These are phyloP conservation scores for Raphanus hybrid DNA, from an alignment of 441 rosid species.

Conservation along the genomic window DNA sequence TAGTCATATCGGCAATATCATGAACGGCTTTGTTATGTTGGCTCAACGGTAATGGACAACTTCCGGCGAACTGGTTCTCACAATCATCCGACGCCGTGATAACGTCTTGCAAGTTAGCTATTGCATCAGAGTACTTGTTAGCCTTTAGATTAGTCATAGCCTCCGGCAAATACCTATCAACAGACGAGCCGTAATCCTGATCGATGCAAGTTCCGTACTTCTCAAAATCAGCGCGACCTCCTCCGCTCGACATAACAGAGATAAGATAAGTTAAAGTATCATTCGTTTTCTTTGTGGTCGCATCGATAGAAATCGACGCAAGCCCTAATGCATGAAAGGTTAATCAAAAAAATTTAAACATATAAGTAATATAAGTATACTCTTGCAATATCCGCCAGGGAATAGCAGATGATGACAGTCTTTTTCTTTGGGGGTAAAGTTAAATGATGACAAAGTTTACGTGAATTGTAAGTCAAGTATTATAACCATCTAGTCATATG, in stretches of 20 bases:
- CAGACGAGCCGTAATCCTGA: constrained; percentile 26
- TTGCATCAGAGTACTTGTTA: background rate
- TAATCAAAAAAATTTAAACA: background rate
- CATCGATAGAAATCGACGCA: constrained; percentile 29
- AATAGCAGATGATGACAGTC: background rate
- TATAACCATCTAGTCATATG: background rate
- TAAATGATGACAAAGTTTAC: background rate
- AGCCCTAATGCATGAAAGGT: constrained; percentile 9
- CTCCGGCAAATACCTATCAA: constrained; percentile 23
- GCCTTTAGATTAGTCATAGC: constrained; percentile 17
- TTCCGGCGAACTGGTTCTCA: constrained; percentile 18
- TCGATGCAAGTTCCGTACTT: constrained; percentile 33
- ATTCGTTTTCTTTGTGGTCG: constrained; percentile 25
- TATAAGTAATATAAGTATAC: too few relatives aligned
- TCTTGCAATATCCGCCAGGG: background rate
- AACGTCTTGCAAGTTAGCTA: constrained; percentile 1
- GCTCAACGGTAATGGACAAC: background rate
- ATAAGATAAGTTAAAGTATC: background rate
- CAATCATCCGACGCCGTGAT: background rate
- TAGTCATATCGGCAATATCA: constrained; percentile 39
- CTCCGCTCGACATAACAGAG: background rate
- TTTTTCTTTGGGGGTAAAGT: too few relatives aligned
- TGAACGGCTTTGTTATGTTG: constrained; percentile 21
- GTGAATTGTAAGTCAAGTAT: background rate
- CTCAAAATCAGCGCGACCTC: background rate